Evolutionary conservation across 208 protist species (phyloP).

Genomic region (Leishmania guyanensis): DNA sequence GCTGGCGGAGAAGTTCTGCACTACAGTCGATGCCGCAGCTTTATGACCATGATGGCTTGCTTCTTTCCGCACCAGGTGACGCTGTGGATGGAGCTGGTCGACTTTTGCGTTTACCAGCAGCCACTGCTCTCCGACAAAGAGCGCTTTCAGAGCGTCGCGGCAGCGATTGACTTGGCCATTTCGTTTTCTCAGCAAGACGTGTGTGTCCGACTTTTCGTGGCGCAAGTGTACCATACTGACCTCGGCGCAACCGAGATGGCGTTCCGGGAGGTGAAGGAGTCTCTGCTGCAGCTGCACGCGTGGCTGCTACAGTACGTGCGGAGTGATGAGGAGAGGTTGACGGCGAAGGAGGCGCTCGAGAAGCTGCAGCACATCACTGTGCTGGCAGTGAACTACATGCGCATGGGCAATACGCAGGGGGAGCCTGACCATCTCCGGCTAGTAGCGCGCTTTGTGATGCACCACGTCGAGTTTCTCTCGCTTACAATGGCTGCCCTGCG

Average conservation of each 20-base stretch:
- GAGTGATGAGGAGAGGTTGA: background rate
- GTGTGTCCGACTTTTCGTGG: slow-evolving; percentile 36
- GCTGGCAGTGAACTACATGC: slow-evolving; percentile 84
- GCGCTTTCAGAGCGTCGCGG: slow-evolving; percentile 23
- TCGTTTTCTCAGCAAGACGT: slow-evolving; percentile 29
- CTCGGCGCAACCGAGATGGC: slow-evolving; percentile 29
- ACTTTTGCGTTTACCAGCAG: slow-evolving; percentile 43
- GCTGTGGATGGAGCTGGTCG: slow-evolving; percentile 42
- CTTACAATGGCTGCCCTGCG: slow-evolving; percentile 68
- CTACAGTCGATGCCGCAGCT: slow-evolving; percentile 53
- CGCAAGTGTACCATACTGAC: slow-evolving; percentile 27
- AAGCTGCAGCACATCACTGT: slow-evolving; percentile 64
- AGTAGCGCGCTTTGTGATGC: slow-evolving; percentile 82
- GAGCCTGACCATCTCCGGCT: slow-evolving; percentile 52
- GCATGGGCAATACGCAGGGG: slow-evolving; percentile 51
- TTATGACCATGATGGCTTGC: slow-evolving; percentile 58
- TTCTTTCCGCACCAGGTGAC: slow-evolving; percentile 63
- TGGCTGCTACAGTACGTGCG: slow-evolving; percentile 56
- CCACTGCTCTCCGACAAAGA: slow-evolving; percentile 33
- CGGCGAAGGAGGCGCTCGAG: slow-evolving; percentile 28
- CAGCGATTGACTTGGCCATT: slow-evolving; percentile 33
- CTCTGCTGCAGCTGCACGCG: slow-evolving; percentile 42
- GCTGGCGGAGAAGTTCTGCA: slow-evolving; percentile 46
- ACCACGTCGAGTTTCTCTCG: slow-evolving; percentile 79
- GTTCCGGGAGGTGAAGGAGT: slow-evolving; percentile 50